These are phyloP conservation scores for Xylariaceae sp. DNA, from an alignment of 2,329 filamentous ascomycete species.

Conservation along the genomic window DNA sequence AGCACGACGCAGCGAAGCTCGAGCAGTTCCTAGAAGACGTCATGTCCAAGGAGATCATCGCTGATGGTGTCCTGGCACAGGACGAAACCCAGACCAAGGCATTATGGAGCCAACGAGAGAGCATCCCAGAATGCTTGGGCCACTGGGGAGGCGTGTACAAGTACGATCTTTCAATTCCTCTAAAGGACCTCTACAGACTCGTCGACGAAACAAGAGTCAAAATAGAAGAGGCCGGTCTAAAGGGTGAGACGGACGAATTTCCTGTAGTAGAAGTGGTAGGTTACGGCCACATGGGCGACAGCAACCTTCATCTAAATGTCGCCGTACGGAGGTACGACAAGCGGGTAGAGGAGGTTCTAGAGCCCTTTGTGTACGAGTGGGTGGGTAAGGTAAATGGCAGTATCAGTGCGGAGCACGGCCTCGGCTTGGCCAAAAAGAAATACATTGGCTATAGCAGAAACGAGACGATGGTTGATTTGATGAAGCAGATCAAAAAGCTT, in stretches of 20 bases:
- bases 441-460: conserved; percentile 91
- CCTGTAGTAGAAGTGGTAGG: conserved; percentile 89
- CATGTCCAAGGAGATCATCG: conserved; percentile 81
- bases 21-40: conserved; percentile 87
- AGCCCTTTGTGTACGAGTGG: conserved; percentile 98
- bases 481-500: conserved; percentile 91
- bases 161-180: conserved; percentile 93
- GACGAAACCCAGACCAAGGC: conserved; percentile 84
- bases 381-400: conserved; percentile 82
- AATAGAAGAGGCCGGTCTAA: conserved; percentile 68
- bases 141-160: conserved; percentile 97
- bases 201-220: conserved; percentile 79
- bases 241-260: conserved; percentile 69
- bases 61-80: conserved; percentile 87
- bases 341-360: conserved; percentile 77
- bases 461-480: conserved; percentile 80
- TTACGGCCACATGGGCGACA: conserved; percentile 97
- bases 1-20: conserved; percentile 91
- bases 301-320: conserved; percentile 92
- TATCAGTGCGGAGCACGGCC: conserved; percentile 93
- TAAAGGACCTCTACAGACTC: conserved; percentile 79
- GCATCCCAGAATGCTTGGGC: conserved; percentile 81
- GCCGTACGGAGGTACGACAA: conserved; percentile 79
- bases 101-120: conserved; percentile 91
- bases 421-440: conserved; percentile 92